These are phyloP conservation scores for Xylariomycetidae sp. DNA, from an alignment of 2,329 filamentous ascomycete genomes.

Conservation along the genomic window DNA sequence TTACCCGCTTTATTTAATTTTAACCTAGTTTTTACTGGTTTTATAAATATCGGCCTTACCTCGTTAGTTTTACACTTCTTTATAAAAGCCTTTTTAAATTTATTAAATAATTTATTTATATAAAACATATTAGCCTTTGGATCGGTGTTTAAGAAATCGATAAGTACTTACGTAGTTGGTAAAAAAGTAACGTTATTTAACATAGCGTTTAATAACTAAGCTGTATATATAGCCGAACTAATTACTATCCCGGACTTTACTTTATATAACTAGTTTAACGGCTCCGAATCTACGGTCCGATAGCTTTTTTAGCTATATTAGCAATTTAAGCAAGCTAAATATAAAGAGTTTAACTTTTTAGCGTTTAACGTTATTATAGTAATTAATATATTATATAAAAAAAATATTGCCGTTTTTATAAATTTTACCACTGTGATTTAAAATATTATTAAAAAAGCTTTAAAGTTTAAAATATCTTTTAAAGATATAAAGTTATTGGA, in stretches of 20 bases:
- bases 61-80: no score
- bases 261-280: background rate
- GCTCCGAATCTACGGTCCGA: background rate
- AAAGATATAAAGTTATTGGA: background rate
- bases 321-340: background rate
- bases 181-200: no score
- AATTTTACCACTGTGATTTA: background rate
- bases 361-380: background rate
- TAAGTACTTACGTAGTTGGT: no score
- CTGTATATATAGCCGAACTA: no score
- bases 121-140: no score
- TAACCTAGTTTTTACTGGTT: no score
- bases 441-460: background rate
- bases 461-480: background rate
- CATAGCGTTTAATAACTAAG: background rate
- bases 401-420: background rate
- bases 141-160: no score
- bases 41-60: no score
- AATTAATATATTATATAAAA: background rate
- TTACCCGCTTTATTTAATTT: no score
- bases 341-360: background rate
- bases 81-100: no score
- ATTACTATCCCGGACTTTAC: background rate
- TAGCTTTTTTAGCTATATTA: background rate
- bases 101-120: no score